Evolutionary conservation across 164 flowering plant genomes (phyloP).

Genomic region (Stephania japonica): DNA sequence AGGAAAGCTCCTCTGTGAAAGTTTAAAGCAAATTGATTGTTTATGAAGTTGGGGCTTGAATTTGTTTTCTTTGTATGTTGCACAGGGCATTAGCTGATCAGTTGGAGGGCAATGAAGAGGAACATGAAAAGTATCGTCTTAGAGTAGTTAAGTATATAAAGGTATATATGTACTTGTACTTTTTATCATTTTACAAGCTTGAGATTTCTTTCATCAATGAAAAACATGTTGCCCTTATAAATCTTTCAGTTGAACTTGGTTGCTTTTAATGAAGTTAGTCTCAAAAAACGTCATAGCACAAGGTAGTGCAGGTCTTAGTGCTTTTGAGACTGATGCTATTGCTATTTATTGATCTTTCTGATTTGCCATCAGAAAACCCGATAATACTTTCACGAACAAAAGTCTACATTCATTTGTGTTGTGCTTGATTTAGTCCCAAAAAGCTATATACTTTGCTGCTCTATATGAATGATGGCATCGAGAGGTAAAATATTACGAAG

Average conservation of each 20-base stretch:
- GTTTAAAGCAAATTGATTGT: not conserved
- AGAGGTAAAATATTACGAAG: no score
- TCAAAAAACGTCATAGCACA: not conserved
- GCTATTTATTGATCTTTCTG: not conserved
- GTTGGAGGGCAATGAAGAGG: slow-evolving; percentile 80
- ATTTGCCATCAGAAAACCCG: not conserved
- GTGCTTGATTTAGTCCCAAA: no score
- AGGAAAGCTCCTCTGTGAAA: not conserved
- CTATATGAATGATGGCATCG: no score
- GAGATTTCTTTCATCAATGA: not conserved
- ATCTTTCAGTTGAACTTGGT: not conserved
- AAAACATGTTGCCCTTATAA: not conserved
- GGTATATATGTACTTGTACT: slow-evolving; percentile 27
- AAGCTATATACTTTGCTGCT: no score
- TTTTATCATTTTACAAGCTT: not conserved
- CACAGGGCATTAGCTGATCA: slow-evolving; percentile 86
- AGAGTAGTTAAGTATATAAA: slow-evolving; percentile 64
- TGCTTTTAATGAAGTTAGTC: not conserved
- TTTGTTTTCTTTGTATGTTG: slow-evolving; percentile 10
- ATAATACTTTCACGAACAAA: no score
- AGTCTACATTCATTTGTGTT: no score
- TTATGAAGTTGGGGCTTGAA: not conserved
- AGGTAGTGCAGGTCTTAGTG: not conserved
- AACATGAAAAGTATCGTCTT: slow-evolving; percentile 61
- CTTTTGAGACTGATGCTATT: no score